phyloP scores from a whole-genome alignment of 805 yeast species.

The Candida awuae region DNA sequence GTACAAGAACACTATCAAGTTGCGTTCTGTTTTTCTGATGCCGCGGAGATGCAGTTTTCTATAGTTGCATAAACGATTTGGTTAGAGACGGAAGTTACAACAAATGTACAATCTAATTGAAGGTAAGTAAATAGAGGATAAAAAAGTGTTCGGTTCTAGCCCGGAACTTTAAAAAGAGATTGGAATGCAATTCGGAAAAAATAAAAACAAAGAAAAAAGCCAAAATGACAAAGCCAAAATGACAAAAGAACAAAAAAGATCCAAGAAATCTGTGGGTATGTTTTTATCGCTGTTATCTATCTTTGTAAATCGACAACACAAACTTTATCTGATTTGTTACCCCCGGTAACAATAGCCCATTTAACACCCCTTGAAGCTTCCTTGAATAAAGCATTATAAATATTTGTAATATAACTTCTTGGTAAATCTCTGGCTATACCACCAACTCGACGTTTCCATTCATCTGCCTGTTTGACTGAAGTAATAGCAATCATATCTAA shows the following conservation, averaged over 20 bases:
- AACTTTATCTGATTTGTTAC: conserved; percentile 70
- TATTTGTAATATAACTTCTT: conserved; percentile 66
- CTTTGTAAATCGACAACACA: conserved; percentile 60
- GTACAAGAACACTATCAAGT: too few relatives aligned
- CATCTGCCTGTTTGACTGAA: conserved; percentile 68
- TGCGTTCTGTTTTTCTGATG: too few relatives aligned
- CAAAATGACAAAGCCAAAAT: neutral
- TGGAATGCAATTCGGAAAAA: neutral
- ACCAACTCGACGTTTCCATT: conserved; percentile 77
- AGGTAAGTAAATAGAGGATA: too few relatives aligned
- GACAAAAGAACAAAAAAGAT: neutral
- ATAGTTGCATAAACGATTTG: too few relatives aligned
- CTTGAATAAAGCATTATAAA: conserved; percentile 62
- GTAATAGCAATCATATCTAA: conserved; percentile 75
- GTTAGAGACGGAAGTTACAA: too few relatives aligned
- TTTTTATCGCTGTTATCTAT: conserved; percentile 14
- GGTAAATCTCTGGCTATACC: conserved; percentile 75
- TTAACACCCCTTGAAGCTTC: conserved; percentile 65
- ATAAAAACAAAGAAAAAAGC: neutral
- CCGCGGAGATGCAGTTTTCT: too few relatives aligned
- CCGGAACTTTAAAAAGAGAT: neutral
- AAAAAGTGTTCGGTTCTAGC: too few relatives aligned
- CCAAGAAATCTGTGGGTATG: neutral
- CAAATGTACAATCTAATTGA: too few relatives aligned
- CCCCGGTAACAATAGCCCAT: conserved; percentile 72